Evolutionary conservation across 352 stramenopile species (phyloP), one percentile per base, ranked within the genome.

Genomic region (Pythium dissotocum): DNA sequence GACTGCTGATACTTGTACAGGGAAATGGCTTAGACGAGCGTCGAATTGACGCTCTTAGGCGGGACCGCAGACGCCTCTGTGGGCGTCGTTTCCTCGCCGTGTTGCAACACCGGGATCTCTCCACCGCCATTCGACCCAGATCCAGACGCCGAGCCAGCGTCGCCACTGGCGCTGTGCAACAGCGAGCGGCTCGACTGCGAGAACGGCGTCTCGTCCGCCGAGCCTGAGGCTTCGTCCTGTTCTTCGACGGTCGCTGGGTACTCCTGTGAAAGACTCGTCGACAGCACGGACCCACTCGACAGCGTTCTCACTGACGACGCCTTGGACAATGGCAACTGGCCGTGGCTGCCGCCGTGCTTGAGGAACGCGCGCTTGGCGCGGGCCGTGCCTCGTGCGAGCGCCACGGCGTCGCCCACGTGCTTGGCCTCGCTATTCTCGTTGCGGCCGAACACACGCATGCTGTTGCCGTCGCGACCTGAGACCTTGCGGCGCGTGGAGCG

Each of bases 281-380:
- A 58, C 26, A 40, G 26, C 14, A 33, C 52, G 6, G 32, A 26
- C 6, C 24, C 14, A 21, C 10, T 58, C 7, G 52, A 42, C 24
- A 72, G 40, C 42, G 70, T 72, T 16, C 58, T 12, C 59, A 62
- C 54, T 38, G 71, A 78, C 28, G 74, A 75, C 13, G 74, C 77
- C 4, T 64, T 63, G 13, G 58, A 35, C 60, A 67, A 65, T 56
- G 77, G 18, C 33, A 78, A 44, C 24, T 46, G 14, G 55, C 55
- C 57, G 14, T 32, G 18, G 52, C 65, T 58, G 18, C 49, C 53
- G 16, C 32, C 56, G 33, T 63, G 62, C 21, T 62, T 67, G 54
- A 90, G 63, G 64, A 93, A 93, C 14, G 81, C 81, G 16, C 80
- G 73, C 44, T 90, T 91, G 44, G 85, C 85, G 3, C 77, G 75